A percentile compares a stretch with the other conserved stretches of the same genome.
Evolutionary conservation across 441 rosid species (phyloP).

Genomic region (Mallotus repandus): DNA sequence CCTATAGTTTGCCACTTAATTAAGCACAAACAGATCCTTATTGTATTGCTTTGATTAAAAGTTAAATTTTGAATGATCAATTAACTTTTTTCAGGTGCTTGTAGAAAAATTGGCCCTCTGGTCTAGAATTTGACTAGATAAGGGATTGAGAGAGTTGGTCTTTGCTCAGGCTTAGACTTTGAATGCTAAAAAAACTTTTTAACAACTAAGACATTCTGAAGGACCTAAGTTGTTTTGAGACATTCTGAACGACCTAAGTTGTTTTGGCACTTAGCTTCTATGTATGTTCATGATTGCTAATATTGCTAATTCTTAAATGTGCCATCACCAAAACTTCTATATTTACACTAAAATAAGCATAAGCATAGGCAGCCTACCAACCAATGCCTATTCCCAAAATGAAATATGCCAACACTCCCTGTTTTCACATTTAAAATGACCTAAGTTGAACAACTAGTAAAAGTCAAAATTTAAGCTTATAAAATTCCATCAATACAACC

Average conservation of each 20-base stretch:
- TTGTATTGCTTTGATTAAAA: background rate
- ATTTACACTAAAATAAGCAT: background rate
- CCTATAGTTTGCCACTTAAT: background rate
- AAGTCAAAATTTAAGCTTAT: background rate
- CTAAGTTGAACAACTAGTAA: background rate
- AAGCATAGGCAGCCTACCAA: background rate
- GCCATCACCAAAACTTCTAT: no score
- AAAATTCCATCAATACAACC: background rate
- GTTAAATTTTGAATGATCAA: background rate
- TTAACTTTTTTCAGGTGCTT: conserved; percentile 7
- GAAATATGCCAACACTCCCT: background rate
- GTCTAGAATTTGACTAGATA: no score
- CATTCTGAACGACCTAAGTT: conserved; percentile 12
- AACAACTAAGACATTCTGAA: no score
- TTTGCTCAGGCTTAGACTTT: conserved; percentile 4
- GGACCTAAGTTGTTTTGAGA: no score
- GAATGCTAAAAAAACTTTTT: background rate
- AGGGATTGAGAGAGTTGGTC: no score
- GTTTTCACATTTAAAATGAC: background rate
- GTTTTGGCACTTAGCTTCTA: conserved; percentile 14
- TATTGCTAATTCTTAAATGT: background rate
- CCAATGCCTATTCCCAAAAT: background rate
- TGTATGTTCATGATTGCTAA: background rate
- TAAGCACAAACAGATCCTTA: conserved; percentile 7
- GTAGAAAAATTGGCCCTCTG: no score